These are phyloP conservation scores for Wickerhamomyces mucosus DNA, from an alignment of 805 yeast genomes.

Conservation along the genomic window DNA sequence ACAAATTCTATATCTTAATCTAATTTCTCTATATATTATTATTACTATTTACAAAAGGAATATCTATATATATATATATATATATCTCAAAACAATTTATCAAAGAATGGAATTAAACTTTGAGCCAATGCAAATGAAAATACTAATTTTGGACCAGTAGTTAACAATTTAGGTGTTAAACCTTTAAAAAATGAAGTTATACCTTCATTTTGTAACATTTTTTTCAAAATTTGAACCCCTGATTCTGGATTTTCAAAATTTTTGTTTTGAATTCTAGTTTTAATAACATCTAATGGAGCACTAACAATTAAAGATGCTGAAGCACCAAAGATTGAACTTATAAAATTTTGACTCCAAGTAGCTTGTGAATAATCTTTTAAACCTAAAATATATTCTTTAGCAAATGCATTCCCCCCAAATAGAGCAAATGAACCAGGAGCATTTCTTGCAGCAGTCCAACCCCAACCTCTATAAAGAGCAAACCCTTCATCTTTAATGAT, in stretches of 20 bases:
- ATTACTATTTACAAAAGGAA: no score
- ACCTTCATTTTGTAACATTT: conserved; percentile 91
- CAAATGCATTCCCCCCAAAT: conserved; percentile 98
- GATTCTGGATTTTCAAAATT: conserved; percentile 93
- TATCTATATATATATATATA: no score
- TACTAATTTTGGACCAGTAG: conserved; percentile 97
- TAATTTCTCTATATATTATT: no score
- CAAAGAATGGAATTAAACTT: conserved; percentile 93
- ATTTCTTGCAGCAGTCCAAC: conserved; percentile 99
- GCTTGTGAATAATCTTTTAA: conserved; percentile 82
- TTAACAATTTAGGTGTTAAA: conserved; percentile 87
- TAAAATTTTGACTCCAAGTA: conserved; percentile 90
- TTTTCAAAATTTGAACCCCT: conserved; percentile 86
- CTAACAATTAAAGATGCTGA: conserved; percentile 92
- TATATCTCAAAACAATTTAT: conserved; percentile 62
- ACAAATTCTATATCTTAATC: no score
- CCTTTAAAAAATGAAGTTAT: conserved; percentile 89
- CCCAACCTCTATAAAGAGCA: conserved; percentile 96
- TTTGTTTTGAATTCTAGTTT: conserved; percentile 96
- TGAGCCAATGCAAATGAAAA: conserved; percentile 98
- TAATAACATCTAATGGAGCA: conserved; percentile 96
- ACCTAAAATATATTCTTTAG: conserved; percentile 90
- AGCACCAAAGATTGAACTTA: conserved; percentile 94
- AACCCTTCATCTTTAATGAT: conserved; percentile 87
- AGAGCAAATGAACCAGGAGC: conserved; percentile 98